Evolutionary conservation across 2,329 filamentous ascomycete genomes (phyloP).

Genomic region (Fusarium sp.): DNA sequence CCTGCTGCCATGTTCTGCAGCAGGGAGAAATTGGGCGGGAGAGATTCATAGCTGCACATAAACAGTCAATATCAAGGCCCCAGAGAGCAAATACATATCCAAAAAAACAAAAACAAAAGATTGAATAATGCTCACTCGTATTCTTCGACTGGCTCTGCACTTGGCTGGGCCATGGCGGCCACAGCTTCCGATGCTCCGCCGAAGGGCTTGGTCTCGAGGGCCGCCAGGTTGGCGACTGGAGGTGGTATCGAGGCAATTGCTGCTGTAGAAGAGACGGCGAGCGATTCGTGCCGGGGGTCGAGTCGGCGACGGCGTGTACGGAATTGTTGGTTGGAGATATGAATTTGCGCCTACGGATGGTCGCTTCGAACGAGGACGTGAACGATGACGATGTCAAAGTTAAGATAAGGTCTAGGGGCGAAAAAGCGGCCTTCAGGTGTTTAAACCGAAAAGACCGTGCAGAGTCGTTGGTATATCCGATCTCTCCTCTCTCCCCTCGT

Average conservation of each 20-base stretch:
- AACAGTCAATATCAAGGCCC: conserved; percentile 7
- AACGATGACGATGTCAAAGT: conserved; percentile 33
- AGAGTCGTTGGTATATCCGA: conserved; percentile 12
- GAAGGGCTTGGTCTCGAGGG: conserved; percentile 69
- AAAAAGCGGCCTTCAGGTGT: conserved; percentile 31
- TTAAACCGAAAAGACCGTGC: conserved; percentile 27
- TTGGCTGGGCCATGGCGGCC: conserved; percentile 77
- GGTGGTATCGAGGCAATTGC: conserved; percentile 34
- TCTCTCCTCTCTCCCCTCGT: neutral
- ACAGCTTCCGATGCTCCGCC: conserved; percentile 73
- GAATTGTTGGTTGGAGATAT: neutral
- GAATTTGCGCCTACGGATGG: conserved; percentile 8
- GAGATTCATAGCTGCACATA: conserved; percentile 80
- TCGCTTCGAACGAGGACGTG: conserved; percentile 17
- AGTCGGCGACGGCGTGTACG: conserved; percentile 10
- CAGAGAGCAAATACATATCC: neutral
- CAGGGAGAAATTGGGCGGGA: conserved; percentile 94
- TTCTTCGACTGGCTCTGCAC: conserved; percentile 71
- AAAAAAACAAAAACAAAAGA: too few species aligned
- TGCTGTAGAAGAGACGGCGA: conserved; percentile 8
- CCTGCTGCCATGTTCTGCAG: conserved; percentile 95
- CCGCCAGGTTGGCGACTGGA: conserved; percentile 66
- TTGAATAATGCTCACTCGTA: conserved; percentile 66
- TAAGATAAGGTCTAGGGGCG: conserved; percentile 35
- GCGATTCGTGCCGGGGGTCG: conserved; percentile 13